Base-by-base conservation (phyloP, 192 early-diverging fungal species). In the Linderina pennispora region DNA sequence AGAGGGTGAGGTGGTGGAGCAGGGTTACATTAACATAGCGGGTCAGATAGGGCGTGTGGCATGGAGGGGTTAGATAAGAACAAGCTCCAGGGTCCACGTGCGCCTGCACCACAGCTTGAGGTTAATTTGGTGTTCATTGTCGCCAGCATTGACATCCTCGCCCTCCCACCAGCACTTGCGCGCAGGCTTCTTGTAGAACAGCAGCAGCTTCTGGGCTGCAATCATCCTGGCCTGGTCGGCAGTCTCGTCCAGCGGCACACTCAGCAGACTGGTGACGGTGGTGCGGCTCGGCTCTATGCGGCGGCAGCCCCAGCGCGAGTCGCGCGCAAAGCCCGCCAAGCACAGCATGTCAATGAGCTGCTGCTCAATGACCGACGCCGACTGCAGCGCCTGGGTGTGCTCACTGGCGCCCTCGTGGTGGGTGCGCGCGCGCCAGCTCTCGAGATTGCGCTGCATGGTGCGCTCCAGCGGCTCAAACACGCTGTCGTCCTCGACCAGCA, bases 111-210 rank as follows among this genome's bases (percentile, higher is more conserved):
- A 89, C 33, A 89, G 49, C 46, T 80, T 68, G 24, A 87, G 75
- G 22, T 77, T 54, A n/a, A 75, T 72, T 39, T 65, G 55, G 48
- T 62, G 71, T 33, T 77, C 51, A 35, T 62, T 66, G 41, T 79
- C 66, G 38, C 75, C 68, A 10, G 84, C 58, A 37, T 77, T 67
- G 40, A 89, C 74, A 47, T 81, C 79, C 32, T 77, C 75, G 15
- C 83, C 81, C 65, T 89, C 85, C 85, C 87, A 89, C 85, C 85
- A 89, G 58, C 84, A 88, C 62, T 88, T 88, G 54, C 84, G 80
- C 51, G 87, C 87, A 13, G 87, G 85, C 53, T 87, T 89, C 69
- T 83, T 84, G 79, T 81, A 89, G 43, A 89, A 87, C 20, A 87
- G 53, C 10, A 87, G 48, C 21, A 89, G 58, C 51, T 84, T 87